Evolutionary conservation across 192 early-diverging fungal genomes (phyloP).

Genomic region (Phlyctochytrium bullatum): DNA sequence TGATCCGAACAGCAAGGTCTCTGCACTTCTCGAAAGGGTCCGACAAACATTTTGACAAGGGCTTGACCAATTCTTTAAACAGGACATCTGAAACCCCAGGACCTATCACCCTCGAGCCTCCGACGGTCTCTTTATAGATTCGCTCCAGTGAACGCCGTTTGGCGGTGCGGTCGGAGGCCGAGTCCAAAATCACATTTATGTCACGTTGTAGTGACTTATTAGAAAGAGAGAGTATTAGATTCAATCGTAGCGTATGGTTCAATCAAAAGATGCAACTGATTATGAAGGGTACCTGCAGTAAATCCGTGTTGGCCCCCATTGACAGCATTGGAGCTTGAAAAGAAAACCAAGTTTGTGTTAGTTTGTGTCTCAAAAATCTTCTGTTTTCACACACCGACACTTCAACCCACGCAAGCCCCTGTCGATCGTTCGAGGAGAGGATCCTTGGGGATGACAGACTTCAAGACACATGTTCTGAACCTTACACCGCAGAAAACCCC

Average conservation of each 20-base stretch:
- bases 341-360: no score
- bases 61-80: constrained; percentile 27
- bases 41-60: constrained; percentile 32
- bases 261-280: no score
- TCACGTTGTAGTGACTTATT: constrained; percentile 41
- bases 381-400: no score
- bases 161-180: constrained; percentile 39
- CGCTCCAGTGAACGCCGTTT: constrained; percentile 45
- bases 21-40: constrained; percentile 49
- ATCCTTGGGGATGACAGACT: no score
- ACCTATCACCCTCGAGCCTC: constrained; percentile 5
- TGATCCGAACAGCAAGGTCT: constrained; percentile 35
- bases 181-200: constrained; percentile 48
- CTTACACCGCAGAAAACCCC: not conserved
- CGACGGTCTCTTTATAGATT: constrained; percentile 41
- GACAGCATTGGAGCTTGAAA: no score
- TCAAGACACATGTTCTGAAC: not conserved
- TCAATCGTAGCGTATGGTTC: no score
- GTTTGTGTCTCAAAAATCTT: no score
- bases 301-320: no score
- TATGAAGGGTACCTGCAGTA: no score
- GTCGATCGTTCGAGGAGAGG: no score
- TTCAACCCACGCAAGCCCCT: no score
- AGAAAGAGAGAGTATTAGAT: not conserved
- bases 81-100: constrained; percentile 5